phyloP scores from a whole-genome alignment of 1,284 basidiomycete species.

The Apiotrichum sp. region DNA sequence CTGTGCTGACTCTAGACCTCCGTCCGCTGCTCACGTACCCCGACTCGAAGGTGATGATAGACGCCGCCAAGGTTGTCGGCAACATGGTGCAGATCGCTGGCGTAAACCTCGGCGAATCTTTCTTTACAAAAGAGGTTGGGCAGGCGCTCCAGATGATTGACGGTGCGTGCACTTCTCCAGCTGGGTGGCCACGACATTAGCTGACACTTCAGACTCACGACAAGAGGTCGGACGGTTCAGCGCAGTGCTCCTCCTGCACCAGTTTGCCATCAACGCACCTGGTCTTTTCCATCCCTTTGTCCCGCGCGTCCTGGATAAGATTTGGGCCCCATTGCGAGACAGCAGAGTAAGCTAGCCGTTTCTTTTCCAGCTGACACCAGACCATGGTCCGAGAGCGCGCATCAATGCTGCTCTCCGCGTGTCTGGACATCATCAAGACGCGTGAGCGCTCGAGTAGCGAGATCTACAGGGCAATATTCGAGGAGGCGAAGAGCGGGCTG shows the following conservation, averaged over 20 bases:
- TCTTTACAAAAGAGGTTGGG: slow-evolving; percentile 45
- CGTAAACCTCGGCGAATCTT: slow-evolving; percentile 42
- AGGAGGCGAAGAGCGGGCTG: slow-evolving; percentile 82
- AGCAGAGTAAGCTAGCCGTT: slow-evolving; percentile 54
- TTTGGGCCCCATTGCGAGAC: slow-evolving; percentile 80
- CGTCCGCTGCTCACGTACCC: slow-evolving; percentile 42
- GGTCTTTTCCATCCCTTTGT: slow-evolving; percentile 82
- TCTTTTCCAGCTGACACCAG: slow-evolving; percentile 19
- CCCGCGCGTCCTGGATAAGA: slow-evolving; percentile 78
- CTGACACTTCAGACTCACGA: slow-evolving; percentile 29
- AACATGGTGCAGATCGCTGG: slow-evolving; percentile 46
- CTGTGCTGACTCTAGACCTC: slow-evolving; percentile 27
- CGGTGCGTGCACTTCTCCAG: no score
- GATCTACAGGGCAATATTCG: slow-evolving; percentile 70
- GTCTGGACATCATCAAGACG: slow-evolving; percentile 72
- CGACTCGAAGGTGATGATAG: slow-evolving; percentile 46
- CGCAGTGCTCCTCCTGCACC: slow-evolving; percentile 69
- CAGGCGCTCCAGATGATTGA: slow-evolving; percentile 43
- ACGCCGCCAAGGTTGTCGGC: slow-evolving; percentile 41
- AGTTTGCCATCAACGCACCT: slow-evolving; percentile 78
- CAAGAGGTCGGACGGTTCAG: slow-evolving; percentile 46
- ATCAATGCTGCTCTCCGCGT: slow-evolving; percentile 80
- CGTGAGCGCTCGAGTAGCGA: slow-evolving; percentile 46
- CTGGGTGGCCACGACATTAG: slow-evolving; percentile 8
- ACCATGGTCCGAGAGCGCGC: slow-evolving; percentile 77